Base-by-base conservation (phyloP, 345 rosid genomes). In the Murraya koenigii region DNA sequence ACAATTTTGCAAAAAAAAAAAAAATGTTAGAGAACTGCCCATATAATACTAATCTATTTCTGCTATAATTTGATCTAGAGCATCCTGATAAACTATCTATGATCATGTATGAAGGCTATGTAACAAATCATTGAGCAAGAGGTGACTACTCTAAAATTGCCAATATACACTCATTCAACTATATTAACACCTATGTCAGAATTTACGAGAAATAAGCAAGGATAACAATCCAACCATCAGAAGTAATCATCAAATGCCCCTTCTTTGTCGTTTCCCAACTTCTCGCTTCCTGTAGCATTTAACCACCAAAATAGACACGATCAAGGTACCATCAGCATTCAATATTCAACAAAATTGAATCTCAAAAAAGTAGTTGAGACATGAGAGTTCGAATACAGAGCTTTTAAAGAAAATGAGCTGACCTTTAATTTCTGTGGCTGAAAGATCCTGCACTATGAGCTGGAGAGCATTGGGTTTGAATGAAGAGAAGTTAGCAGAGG, bases 241-340 rank as follows among this genome's bases (percentile, higher is more conserved):
- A 93, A 95, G 90, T 84, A 93, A 79, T 93, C 97, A 74, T 89
- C 98, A 79, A 95, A 93, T 36, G 90, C 92, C 10, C 94, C 91
- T 68, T 87, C 95, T 82, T 86, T 91, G 62, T 85, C 93, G 78
- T 80, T 83, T 26, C 85, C 88, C 73, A 69, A 74, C 69, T 80
- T 83, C 67, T 80, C 90, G 20, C 88, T 75, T 77, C 94, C 98
- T 93, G 94, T 87, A 85, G 30, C 79, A 82, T 71, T 75, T n/a
- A 74, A 68, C 35, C 75, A 72, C 67, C 77, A 75, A 78, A 38
- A 79, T 47, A 69, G 39, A 71, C 63, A 62, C 30, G 20, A 71
- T 10, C 25, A 26, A 25, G 72, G 75, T 39, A 74, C 59, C 5
- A 64, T 78, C 77, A 49, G 74, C 58, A 68, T 52, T 39, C 72